These are phyloP conservation scores for Trichosporon sp. DNA, from an alignment of 1,284 basidiomycete genomes.

Conservation along the genomic window DNA sequence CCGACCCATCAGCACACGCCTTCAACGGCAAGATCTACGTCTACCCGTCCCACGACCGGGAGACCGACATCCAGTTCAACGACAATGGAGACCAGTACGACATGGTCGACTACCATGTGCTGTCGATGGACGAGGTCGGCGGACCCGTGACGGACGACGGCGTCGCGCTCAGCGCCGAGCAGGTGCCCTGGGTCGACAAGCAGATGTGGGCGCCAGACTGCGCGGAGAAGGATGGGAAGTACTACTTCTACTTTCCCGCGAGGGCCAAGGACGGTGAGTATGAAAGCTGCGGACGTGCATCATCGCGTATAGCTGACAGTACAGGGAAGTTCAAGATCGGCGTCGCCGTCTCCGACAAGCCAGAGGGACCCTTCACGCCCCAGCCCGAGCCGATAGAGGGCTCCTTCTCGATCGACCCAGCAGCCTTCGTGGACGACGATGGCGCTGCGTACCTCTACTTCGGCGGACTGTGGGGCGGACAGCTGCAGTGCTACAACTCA, in stretches of 20 bases:
- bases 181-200: constrained; percentile 36
- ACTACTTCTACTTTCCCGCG: constrained; percentile 41
- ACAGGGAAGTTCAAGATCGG: constrained; percentile 37
- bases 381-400: constrained; percentile 29
- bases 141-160: constrained; percentile 36
- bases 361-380: constrained; percentile 36
- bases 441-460: constrained; percentile 35
- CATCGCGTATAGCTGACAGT: constrained; percentile 4
- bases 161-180: constrained; percentile 25
- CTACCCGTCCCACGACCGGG: constrained; percentile 37
- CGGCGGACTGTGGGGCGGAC: constrained; percentile 41
- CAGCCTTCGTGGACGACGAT: constrained; percentile 35
- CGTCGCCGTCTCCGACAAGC: constrained; percentile 26
- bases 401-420: constrained; percentile 37
- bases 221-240: constrained; percentile 28
- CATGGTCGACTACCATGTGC: constrained; percentile 40
- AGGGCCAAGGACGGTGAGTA: constrained; percentile 30
- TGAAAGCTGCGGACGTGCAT: background rate
- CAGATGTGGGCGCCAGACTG: constrained; percentile 40
- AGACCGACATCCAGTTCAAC: constrained; percentile 34
- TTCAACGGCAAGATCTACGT: constrained; percentile 36
- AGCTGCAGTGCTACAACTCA: constrained; percentile 32
- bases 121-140: constrained; percentile 28
- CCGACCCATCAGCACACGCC: constrained; percentile 40
- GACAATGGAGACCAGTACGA: constrained; percentile 40